A percentile compares a stretch with the other conserved stretches of the same genome.
Evolutionary conservation across 2,329 filamentous ascomycete genomes (phyloP).

Genomic region (Aspergillus neotritici): DNA sequence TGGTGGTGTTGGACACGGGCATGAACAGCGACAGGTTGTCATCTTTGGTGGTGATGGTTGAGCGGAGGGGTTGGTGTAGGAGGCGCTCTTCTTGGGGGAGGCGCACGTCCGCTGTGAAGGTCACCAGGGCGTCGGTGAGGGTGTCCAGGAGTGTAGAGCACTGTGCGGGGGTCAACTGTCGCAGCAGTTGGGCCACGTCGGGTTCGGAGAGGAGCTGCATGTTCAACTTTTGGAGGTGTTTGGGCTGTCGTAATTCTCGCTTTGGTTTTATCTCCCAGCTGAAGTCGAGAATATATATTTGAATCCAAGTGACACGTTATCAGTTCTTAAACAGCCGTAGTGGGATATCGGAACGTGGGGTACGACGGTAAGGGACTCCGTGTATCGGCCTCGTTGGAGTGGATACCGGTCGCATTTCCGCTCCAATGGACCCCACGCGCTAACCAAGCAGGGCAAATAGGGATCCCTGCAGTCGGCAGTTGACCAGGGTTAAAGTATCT

Average conservation of each 20-base stretch:
- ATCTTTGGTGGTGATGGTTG: constrained; percentile 34
- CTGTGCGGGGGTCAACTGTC: constrained; percentile 26
- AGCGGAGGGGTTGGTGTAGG: constrained; percentile 42
- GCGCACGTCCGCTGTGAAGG: constrained; percentile 27
- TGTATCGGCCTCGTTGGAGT: too few relatives aligned
- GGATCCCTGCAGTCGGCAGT: too few relatives aligned
- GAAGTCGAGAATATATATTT: too few relatives aligned
- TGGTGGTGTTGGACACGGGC: constrained; percentile 60
- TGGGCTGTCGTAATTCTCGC: too few relatives aligned
- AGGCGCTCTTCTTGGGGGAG: constrained; percentile 20
- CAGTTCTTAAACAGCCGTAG: too few relatives aligned
- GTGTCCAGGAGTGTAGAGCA: constrained; percentile 32
- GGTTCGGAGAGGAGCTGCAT: constrained; percentile 35
- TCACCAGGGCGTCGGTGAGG: constrained; percentile 31
- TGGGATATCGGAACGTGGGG: too few relatives aligned
- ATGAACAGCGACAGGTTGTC: constrained; percentile 63
- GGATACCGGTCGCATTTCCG: too few relatives aligned
- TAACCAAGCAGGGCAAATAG: not conserved
- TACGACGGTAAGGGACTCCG: too few relatives aligned
- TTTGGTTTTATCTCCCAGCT: too few relatives aligned
- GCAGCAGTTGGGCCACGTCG: constrained; percentile 30
- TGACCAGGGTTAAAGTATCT: too few relatives aligned
- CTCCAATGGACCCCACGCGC: not conserved
- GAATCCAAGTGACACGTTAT: too few relatives aligned
- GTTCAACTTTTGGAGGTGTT: not conserved